These are phyloP conservation scores for Neostapfia colusana DNA, from an alignment of 176 grass and related monocot genomes.

Conservation along the genomic window DNA sequence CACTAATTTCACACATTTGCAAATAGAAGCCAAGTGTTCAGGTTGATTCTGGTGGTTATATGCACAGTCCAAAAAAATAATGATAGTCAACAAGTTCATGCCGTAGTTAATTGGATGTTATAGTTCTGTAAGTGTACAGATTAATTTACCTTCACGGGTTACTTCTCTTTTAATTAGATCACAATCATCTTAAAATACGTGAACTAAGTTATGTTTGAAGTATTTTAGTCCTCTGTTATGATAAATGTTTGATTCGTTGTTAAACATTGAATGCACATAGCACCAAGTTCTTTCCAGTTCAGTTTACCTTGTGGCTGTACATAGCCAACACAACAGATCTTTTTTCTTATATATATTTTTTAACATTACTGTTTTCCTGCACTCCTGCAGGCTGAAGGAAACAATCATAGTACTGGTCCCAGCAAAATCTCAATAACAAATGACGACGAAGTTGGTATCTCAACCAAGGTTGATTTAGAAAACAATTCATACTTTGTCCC, in stretches of 20 bases:
- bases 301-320: background rate
- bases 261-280: slow-evolving; percentile 9
- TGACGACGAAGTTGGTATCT: slow-evolving; percentile 41
- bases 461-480: slow-evolving; percentile 34
- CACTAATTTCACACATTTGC: slow-evolving; percentile 41
- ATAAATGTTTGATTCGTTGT: background rate
- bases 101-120: slow-evolving; percentile 5
- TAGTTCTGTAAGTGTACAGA: background rate
- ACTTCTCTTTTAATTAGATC: slow-evolving; percentile 6
- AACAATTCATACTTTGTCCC: slow-evolving; percentile 56
- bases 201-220: background rate
- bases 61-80: background rate
- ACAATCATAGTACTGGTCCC: slow-evolving; percentile 24
- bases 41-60: slow-evolving; percentile 3
- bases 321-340: background rate
- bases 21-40: background rate
- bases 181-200: slow-evolving; percentile 10
- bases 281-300: background rate
- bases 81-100: background rate
- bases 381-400: slow-evolving; percentile 41
- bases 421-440: slow-evolving; percentile 27
- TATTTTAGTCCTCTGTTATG: background rate
- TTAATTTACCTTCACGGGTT: background rate
- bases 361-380: slow-evolving; percentile 22
- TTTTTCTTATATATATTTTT: background rate